These are phyloP conservation scores for Tricholoma matsutake DNA, from an alignment of 768 basidiomycete species.

Conservation along the genomic window DNA sequence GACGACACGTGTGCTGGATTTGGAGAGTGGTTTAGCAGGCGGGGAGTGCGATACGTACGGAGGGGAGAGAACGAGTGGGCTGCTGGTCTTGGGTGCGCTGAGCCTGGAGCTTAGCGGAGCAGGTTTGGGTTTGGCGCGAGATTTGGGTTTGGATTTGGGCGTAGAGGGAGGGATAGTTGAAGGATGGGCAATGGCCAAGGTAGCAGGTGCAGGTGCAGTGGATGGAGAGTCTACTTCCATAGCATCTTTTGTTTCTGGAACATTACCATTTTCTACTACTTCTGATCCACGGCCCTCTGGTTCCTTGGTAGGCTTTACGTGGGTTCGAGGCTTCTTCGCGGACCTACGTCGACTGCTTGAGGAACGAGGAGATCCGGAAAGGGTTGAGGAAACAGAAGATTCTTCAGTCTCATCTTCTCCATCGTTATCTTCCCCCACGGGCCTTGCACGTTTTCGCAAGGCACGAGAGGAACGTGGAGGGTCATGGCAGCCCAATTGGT, in stretches of 20 bases:
- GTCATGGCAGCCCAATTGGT: constrained; percentile 51
- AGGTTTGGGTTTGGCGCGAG: constrained; percentile 18
- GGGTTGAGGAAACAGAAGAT: constrained; percentile 9
- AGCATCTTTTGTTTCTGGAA: not conserved
- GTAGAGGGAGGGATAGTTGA: constrained; percentile 9
- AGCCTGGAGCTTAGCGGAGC: not conserved
- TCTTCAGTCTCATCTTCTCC: constrained; percentile 14
- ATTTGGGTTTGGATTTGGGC: constrained; percentile 16
- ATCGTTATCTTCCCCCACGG: constrained; percentile 9
- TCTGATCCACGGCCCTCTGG: constrained; percentile 1
- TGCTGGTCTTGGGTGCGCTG: constrained; percentile 16
- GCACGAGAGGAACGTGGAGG: constrained; percentile 27
- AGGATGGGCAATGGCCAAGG: not conserved
- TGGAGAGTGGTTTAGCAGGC: constrained; percentile 9
- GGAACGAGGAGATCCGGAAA: constrained; percentile 15
- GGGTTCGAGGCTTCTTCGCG: constrained; percentile 17
- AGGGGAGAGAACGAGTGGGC: constrained; percentile 21
- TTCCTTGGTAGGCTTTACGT: not conserved
- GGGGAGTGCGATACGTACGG: constrained; percentile 7
- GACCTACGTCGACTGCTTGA: constrained; percentile 17
- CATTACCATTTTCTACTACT: not conserved
- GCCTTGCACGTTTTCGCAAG: constrained; percentile 28
- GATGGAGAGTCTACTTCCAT: constrained; percentile 18
- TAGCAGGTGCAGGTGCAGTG: not conserved
- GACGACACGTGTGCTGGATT: constrained; percentile 4